Base-by-base conservation (phyloP, 164 flowering plant genomes). In the Vitis riparia region DNA sequence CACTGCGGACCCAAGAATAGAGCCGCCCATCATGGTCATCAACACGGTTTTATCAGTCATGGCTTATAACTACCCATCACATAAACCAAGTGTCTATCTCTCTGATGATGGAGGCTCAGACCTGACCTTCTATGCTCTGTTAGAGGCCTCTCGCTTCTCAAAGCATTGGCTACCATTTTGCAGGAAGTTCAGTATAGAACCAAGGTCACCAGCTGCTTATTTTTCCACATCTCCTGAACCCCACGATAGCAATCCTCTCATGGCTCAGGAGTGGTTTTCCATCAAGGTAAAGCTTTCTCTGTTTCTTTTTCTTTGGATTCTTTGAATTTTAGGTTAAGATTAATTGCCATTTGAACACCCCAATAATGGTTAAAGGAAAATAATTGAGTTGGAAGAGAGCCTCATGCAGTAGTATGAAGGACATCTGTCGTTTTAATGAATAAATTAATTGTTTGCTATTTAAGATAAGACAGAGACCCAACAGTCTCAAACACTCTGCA, bases 121-220 rank as follows among this genome's bases (percentile, higher is more conserved):
- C 1, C 56, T 84, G 8, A 84, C 86, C 0, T 82, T 84, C 58
- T 79, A 80, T 13, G 89, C 87, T 3, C 57, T 86, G 3, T 16
- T 84, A 11, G 84, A 84, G 71, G 87, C 89, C 7, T 74, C 87
- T 13, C 48, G 17, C 16, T 86, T 84, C 62, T 27, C 82, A 0
- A 78, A 67, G 63, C 71, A 72, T n/a, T 86, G 87, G 89, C 51
- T 86, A 37, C 89, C 89, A 3, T 86, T 77, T 47, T 86, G 87
- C 75, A 82, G 57, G 57, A 79, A 71, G 60, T 80, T 72, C 68
- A 64, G 65, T 3, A 62, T 86, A n/a, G 77, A 72, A 51, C 80
- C 79, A 6, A 73, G 84, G 49, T 77, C 84, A 0, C 87, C 89
- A 0, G 82, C 66, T 0, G 84, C 81, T 7, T 84, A 70, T 56